phyloP scores from a whole-genome alignment of 2,329 filamentous ascomycete species.

The Spiromastix sp. region DNA sequence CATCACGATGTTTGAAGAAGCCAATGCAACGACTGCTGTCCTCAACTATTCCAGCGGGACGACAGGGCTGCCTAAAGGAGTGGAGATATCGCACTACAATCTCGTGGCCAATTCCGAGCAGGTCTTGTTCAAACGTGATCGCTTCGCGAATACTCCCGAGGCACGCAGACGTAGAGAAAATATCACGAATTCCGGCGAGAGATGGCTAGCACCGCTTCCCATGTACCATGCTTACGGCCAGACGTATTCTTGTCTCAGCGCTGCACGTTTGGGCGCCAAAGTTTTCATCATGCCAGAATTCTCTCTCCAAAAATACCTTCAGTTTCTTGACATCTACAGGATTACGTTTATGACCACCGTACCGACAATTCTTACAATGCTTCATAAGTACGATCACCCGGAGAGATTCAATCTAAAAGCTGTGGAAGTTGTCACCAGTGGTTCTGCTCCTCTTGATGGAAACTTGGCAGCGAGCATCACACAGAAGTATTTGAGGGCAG shows the following conservation, averaged over 20 bases:
- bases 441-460: conserved; percentile 56
- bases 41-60: conserved; percentile 68
- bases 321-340: conserved; percentile 54
- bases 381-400: conserved; percentile 57
- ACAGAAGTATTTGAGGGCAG: conserved; percentile 38
- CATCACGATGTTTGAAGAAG: conserved; percentile 2
- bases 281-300: conserved; percentile 67
- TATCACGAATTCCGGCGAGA: conserved; percentile 36
- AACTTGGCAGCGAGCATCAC: conserved; percentile 50
- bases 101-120: conserved; percentile 58
- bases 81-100: conserved; percentile 67
- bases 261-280: conserved; percentile 45
- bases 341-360: conserved; percentile 59
- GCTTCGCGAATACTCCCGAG: too few species aligned
- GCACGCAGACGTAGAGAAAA: too few species aligned
- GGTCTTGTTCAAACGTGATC: too few species aligned
- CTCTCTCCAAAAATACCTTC: conserved; percentile 61
- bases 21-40: conserved; percentile 43
- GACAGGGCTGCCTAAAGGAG: conserved; percentile 74
- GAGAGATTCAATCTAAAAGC: conserved; percentile 56
- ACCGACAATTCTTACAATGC: conserved; percentile 62
- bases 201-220: conserved; percentile 50
- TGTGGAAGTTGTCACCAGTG: conserved; percentile 49
- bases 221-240: conserved; percentile 67
- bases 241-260: conserved; percentile 52